A percentile compares a stretch with the other conserved stretches of the same genome.
Evolutionary conservation across 192 early-diverging fungal genomes (phyloP).

Genomic region (Coemansia sp.): DNA sequence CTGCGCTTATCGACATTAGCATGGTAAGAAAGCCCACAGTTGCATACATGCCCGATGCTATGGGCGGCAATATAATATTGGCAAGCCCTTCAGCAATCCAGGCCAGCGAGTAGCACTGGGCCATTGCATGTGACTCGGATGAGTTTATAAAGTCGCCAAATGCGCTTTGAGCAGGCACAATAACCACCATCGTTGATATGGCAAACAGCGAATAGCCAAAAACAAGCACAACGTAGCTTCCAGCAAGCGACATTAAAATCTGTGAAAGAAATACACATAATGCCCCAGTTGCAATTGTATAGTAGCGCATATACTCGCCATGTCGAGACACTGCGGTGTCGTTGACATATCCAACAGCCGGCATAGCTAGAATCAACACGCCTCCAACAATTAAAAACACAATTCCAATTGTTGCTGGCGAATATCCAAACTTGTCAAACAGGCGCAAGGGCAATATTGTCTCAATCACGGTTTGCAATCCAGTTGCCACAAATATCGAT

Average conservation of each 20-base stretch:
- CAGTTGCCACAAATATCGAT: slow-evolving; percentile 45
- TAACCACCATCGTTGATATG: slow-evolving; percentile 34
- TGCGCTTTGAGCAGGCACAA: slow-evolving; percentile 50
- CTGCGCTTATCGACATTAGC: slow-evolving; percentile 39
- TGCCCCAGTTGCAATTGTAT: slow-evolving; percentile 26
- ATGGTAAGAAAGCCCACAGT: slow-evolving; percentile 25
- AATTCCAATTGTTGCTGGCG: slow-evolving; percentile 38
- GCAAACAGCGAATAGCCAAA: slow-evolving; percentile 48
- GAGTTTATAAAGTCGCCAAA: slow-evolving; percentile 52
- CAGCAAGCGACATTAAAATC: slow-evolving; percentile 22
- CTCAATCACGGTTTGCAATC: slow-evolving; percentile 48
- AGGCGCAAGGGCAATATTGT: slow-evolving; percentile 42
- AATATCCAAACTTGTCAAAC: slow-evolving; percentile 41
- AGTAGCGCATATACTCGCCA: slow-evolving; percentile 50
- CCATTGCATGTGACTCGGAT: slow-evolving; percentile 38
- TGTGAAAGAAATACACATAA: slow-evolving; percentile 28
- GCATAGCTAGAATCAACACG: slow-evolving; percentile 44
- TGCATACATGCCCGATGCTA: slow-evolving; percentile 31
- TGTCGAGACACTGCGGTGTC: slow-evolving; percentile 22
- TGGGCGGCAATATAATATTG: slow-evolving; percentile 40
- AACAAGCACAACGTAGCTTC: slow-evolving; percentile 31
- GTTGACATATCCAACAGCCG: slow-evolving; percentile 30
- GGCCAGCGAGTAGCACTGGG: slow-evolving; percentile 47
- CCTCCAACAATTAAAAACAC: slow-evolving; percentile 47
- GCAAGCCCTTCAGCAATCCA: slow-evolving; percentile 50